phyloP scores from a whole-genome alignment of 148 eudicot species.

The Selenicereus undatus region DNA sequence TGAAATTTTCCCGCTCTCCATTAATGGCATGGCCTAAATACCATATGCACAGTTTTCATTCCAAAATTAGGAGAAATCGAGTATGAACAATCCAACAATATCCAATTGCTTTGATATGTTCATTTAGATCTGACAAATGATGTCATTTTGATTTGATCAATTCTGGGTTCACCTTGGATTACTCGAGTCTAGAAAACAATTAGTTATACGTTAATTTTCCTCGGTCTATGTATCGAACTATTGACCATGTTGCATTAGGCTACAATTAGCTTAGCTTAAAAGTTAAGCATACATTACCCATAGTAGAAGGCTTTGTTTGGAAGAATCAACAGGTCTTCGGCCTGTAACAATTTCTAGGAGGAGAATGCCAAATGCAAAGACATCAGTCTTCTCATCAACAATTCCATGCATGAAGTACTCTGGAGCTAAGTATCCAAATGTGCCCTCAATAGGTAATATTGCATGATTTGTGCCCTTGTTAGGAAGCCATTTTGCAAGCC shows the following conservation, averaged over 20 bases:
- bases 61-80: background rate
- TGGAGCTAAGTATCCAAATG: slow-evolving; percentile 96
- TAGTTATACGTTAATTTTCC: too few species aligned
- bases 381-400: slow-evolving; percentile 89
- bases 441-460: slow-evolving; percentile 57
- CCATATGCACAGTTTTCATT: background rate
- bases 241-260: too few species aligned
- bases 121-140: too few species aligned
- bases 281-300: slow-evolving; percentile 47
- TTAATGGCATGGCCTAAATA: slow-evolving; percentile 69
- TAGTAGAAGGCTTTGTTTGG: slow-evolving; percentile 61
- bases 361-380: slow-evolving; percentile 84
- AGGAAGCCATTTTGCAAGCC: slow-evolving; percentile 39
- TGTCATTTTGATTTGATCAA: too few species aligned
- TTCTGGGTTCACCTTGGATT: too few species aligned
- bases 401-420: slow-evolving; percentile 95
- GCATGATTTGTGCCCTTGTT: slow-evolving; percentile 21
- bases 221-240: too few species aligned
- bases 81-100: too few species aligned
- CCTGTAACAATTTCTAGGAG: slow-evolving; percentile 80
- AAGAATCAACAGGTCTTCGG: slow-evolving; percentile 65
- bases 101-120: too few species aligned
- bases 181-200: too few species aligned
- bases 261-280: background rate
- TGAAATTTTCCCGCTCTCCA: slow-evolving; percentile 59